Conservation (phyloP, 2,329 filamentous ascomycete genomes). For the Aspergillus sp. region DNA sequence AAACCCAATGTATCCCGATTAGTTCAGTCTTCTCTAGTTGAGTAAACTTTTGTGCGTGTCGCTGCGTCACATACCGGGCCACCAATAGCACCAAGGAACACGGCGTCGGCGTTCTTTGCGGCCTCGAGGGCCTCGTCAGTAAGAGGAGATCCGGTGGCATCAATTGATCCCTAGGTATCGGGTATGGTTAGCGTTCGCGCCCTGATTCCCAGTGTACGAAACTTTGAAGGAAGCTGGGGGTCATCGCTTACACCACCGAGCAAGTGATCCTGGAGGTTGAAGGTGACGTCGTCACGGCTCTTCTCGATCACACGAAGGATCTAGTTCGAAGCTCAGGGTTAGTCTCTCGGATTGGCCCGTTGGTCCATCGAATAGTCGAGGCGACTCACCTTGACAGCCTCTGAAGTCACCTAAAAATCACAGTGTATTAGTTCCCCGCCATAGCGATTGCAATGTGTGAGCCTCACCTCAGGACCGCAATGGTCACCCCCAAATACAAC, state of each 20-base stretch:
- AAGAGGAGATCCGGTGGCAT: conserved; percentile 73
- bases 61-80: conserved; percentile 63
- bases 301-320: conserved; percentile 77
- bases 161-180: conserved; percentile 73
- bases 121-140: conserved; percentile 80
- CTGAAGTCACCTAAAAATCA: conserved; percentile 66
- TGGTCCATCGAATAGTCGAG: not conserved
- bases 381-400: conserved; percentile 73
- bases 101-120: conserved; percentile 81
- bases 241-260: conserved; percentile 75
- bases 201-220: not conserved
- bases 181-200: not conserved
- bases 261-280: conserved; percentile 87
- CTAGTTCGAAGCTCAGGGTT: conserved; percentile 44
- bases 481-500: conserved; percentile 83
- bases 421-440: conserved; percentile 10
- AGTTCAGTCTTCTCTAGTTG: not conserved
- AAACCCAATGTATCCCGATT: conserved; percentile 3
- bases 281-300: conserved; percentile 68
- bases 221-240: not conserved
- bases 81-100: conserved; percentile 90
- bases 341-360: not conserved
- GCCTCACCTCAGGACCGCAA: conserved; percentile 76
- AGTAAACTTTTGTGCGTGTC: not conserved
- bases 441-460: not conserved